A percentile compares a stretch with the other conserved stretches of the same genome.
These are phyloP conservation scores for Colletotrichum cordylinicola DNA, from an alignment of 2,329 filamentous ascomycete genomes.

Conservation along the genomic window DNA sequence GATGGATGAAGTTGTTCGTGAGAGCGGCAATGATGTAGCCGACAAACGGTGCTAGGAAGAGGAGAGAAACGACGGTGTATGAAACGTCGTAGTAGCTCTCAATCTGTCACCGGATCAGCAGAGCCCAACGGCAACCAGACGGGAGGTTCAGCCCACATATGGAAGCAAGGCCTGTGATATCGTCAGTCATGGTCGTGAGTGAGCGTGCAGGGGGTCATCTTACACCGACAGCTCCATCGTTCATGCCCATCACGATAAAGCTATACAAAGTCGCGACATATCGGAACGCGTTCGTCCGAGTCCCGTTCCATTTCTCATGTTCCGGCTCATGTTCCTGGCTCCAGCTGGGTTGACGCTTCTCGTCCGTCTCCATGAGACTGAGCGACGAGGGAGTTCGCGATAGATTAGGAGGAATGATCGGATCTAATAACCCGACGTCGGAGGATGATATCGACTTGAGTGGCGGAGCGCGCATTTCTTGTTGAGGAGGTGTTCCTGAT, in stretches of 20 bases:
- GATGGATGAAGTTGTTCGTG: conserved; percentile 69
- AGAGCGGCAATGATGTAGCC: conserved; percentile 70
- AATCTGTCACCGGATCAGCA: conserved; percentile 35
- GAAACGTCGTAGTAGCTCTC: conserved; percentile 66
- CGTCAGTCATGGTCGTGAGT: background rate
- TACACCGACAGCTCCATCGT: conserved; percentile 71
- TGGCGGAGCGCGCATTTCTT: background rate
- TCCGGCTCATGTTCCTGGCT: background rate
- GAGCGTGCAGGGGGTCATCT: background rate
- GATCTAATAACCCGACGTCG: background rate
- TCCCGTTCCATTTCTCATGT: conserved; percentile 68
- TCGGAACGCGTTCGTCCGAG: conserved; percentile 62
- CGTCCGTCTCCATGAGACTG: background rate
- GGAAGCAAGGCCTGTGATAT: background rate
- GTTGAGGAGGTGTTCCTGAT: background rate
- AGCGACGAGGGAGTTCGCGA: background rate
- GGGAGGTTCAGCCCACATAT: background rate
- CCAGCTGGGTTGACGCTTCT: background rate
- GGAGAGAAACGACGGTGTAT: conserved; percentile 68
- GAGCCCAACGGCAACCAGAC: background rate
- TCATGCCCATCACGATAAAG: conserved; percentile 71
- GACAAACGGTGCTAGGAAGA: conserved; percentile 71
- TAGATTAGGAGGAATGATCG: background rate
- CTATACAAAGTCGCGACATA: conserved; percentile 64
- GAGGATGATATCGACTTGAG: background rate